Conservation (phyloP, 2,329 filamentous ascomycete genomes). For the Cryphonectria radicalis region DNA sequence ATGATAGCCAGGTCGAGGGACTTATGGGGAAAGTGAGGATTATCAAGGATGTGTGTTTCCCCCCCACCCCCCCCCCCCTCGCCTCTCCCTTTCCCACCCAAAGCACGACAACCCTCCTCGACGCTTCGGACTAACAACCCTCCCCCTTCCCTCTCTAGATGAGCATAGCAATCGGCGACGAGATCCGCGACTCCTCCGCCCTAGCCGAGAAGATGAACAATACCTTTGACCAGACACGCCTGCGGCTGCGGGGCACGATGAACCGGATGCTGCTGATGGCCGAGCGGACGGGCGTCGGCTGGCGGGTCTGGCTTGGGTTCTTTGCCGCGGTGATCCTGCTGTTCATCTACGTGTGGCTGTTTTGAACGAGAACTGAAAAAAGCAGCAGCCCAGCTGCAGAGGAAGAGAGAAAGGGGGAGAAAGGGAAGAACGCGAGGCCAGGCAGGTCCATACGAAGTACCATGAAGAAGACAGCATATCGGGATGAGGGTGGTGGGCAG, state of each 20-base stretch:
- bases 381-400: slow-evolving; percentile 10
- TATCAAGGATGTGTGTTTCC: slow-evolving; percentile 77
- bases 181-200: slow-evolving; percentile 87
- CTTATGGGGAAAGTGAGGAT: slow-evolving; percentile 88
- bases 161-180: slow-evolving; percentile 90
- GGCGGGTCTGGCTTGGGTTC: slow-evolving; percentile 92
- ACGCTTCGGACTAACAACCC: neutral
- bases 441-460: neutral
- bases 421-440: no score
- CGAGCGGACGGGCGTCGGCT: slow-evolving; percentile 88
- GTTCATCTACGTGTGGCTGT: slow-evolving; percentile 93
- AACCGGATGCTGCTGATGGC: slow-evolving; percentile 97
- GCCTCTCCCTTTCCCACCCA: neutral
- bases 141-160: slow-evolving; percentile 59
- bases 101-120: slow-evolving; percentile 8
- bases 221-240: slow-evolving; percentile 81
- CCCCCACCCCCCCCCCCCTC: slow-evolving; percentile 13
- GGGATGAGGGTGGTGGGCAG: neutral
- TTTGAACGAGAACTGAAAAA: slow-evolving; percentile 51
- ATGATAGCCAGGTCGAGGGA: slow-evolving; percentile 87
- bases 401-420: neutral
- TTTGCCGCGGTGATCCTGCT: slow-evolving; percentile 81
- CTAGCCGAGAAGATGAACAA: slow-evolving; percentile 97
- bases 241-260: slow-evolving; percentile 89
- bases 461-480: neutral